Base-by-base conservation (phyloP, 2,329 filamentous ascomycete species). In the Rhynchosporium graminicola region DNA sequence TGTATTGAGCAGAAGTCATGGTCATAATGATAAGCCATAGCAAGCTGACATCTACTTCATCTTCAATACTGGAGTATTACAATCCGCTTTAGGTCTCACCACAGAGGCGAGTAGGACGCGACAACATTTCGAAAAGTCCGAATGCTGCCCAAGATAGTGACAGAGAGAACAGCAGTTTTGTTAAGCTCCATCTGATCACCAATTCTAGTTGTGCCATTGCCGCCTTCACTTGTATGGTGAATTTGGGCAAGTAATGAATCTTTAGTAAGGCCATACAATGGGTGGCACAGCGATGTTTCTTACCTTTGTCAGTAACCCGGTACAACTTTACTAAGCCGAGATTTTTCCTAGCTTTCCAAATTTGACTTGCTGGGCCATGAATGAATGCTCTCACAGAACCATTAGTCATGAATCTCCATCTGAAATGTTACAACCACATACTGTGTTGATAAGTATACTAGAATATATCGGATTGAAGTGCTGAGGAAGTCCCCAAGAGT, bases 1-100 rank as follows among this genome's bases (percentile, higher is more conserved):
- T 88, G 75, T 0, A 89, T 75, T 0, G 20, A 20, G 20, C 20
- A 20, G 20, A 20, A 20, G 20, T 20, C 20, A 20, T 20, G 0
- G 86, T 89, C 1, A 79, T 75, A 62, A 86, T 85, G 68, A 88
- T 86, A 0, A 88, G 77, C 86, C 86, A 89, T 0, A 81, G 72
- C 4, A 85, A 78, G 6, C 77, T 79, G 3, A 88, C 71, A 2
- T 77, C 72, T 0, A 80, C 79, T 1, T 80, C 80, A 12, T 76
- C 73, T 1, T 75, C 71, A 4, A 75, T 70, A 7, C 70, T 64
- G 0, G 75, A 74, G 62, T 81, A 77, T 0, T 77, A 73, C 50
- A 84, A 77, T 0, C 80, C 81, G 68, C 83, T 76, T 66, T 88
- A 86, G 10, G 88, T 82, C 13, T 76, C 70, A 0, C 82, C 78